Base-by-base conservation (phyloP, 176 grass and related monocot genomes). In the Elaeis guineensis region DNA sequence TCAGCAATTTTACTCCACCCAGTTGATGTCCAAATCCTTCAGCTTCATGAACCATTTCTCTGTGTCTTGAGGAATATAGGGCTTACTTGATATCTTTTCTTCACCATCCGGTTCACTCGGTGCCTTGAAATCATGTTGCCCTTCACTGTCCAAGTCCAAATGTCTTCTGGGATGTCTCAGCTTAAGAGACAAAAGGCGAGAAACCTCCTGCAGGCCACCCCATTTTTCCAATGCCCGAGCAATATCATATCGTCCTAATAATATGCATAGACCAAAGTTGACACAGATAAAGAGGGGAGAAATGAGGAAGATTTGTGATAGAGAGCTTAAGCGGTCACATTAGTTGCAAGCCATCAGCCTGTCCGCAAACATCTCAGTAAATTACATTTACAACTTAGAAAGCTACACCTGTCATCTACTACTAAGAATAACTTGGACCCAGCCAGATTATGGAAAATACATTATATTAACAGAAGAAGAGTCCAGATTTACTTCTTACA, bases 201-300 rank as follows among this genome's bases (percentile, higher is more conserved):
- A 97, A 69, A 97, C 93, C 78, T 91, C 87, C 69, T 80, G 81
- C 61, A 91, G 69, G 0, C 93, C 93, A 59, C 84, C 93, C 93
- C 93, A 91, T 71, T 89, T 91, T 71, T 97, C 93, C 72, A 91
- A 74, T 5, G 93, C 93, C 25, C 93, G 86, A 52, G 93, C 87
- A 56, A 97, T 97, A 81, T 97, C 92, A 0, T 89, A 91, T 3
- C 84, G 78, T 63, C 92, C 92, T 97, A 29, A 19, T 6, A 50
- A 63, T 3, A 57, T 56, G 50, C 49, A 62, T 21, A 55, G 14
- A 54, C 5, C 18, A 3, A 65, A 64, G 65, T 65, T 25, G 26
- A 44, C 35, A 44, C 2, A 14, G 9, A 14, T 44, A 12, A 23
- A 23, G 35, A 12, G 11, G 35, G 35, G 35, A 7, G 35, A 44